Conservation (phyloP, 139 green algal genomes). For the Chlorella sp. region DNA sequence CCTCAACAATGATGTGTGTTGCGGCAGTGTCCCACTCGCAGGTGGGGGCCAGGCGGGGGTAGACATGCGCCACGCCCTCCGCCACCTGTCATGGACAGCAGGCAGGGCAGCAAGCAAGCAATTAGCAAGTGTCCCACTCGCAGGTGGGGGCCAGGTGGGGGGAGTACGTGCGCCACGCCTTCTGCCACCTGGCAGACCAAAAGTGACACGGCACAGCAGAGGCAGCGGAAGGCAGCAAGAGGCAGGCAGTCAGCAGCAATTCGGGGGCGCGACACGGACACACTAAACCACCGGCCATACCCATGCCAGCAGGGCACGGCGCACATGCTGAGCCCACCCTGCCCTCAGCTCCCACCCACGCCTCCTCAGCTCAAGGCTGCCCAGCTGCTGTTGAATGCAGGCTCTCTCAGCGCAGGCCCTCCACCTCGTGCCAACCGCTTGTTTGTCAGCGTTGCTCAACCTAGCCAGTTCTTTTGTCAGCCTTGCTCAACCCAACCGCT, state of each 20-base stretch:
- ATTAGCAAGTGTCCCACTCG: neutral
- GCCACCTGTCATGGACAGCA: conserved; percentile 43
- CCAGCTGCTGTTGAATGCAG: conserved; percentile 66
- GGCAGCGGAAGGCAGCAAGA: neutral
- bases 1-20: conserved; percentile 83
- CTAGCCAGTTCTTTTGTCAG: too few species aligned
- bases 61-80: conserved; percentile 83
- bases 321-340: neutral
- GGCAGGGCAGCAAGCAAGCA: neutral
- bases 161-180: neutral
- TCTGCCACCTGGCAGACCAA: neutral
- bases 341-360: neutral
- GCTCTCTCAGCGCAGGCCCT: neutral
- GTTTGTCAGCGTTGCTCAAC: too few species aligned
- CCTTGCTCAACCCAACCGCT: too few species aligned
- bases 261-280: too few species aligned
- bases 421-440: too few species aligned
- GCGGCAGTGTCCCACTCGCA: conserved; percentile 92
- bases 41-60: conserved; percentile 75
- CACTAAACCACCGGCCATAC: too few species aligned
- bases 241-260: too few species aligned
- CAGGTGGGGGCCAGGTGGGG: neutral
- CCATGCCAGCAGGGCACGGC: too few species aligned
- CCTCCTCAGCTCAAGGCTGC: conserved; percentile 79
- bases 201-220: neutral